phyloP scores from a whole-genome alignment of 352 stramenopile genomes.

The Phytopythium chamaehyphon region DNA sequence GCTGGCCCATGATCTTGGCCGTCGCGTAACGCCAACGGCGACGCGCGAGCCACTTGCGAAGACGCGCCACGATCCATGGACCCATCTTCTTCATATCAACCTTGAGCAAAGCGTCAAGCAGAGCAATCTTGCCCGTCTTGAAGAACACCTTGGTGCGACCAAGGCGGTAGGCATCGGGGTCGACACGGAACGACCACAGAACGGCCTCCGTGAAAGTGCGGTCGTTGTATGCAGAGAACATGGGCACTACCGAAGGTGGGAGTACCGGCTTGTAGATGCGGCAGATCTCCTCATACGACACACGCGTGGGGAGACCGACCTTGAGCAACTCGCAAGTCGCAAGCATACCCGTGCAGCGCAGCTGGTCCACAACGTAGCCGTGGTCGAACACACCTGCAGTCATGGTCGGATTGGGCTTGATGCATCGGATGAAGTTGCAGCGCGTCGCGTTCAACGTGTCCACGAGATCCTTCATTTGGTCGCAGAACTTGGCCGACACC shows the following conservation, averaged over 20 bases:
- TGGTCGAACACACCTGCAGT: conserved; percentile 79
- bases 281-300: conserved; percentile 88
- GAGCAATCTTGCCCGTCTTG: conserved; percentile 89
- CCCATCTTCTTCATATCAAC: conserved; percentile 90
- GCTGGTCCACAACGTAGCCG: conserved; percentile 86
- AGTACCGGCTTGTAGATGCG: conserved; percentile 84
- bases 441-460: conserved; percentile 81
- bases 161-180: conserved; percentile 81
- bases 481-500: conserved; percentile 81
- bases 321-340: conserved; percentile 91
- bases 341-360: conserved; percentile 87
- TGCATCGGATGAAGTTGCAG: conserved; percentile 89
- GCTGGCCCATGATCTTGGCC: conserved; percentile 82
- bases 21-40: conserved; percentile 81
- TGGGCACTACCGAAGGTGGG: conserved; percentile 64
- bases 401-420: conserved; percentile 90
- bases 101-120: conserved; percentile 84
- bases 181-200: conserved; percentile 88
- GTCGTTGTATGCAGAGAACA: conserved; percentile 82
- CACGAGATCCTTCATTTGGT: conserved; percentile 85
- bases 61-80: conserved; percentile 76
- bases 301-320: conserved; percentile 85
- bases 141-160: conserved; percentile 91
- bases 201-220: conserved; percentile 86
- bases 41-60: conserved; percentile 83